phyloP scores from a whole-genome alignment of 495 filamentous ascomycete species.

The Cercophora sp. region DNA sequence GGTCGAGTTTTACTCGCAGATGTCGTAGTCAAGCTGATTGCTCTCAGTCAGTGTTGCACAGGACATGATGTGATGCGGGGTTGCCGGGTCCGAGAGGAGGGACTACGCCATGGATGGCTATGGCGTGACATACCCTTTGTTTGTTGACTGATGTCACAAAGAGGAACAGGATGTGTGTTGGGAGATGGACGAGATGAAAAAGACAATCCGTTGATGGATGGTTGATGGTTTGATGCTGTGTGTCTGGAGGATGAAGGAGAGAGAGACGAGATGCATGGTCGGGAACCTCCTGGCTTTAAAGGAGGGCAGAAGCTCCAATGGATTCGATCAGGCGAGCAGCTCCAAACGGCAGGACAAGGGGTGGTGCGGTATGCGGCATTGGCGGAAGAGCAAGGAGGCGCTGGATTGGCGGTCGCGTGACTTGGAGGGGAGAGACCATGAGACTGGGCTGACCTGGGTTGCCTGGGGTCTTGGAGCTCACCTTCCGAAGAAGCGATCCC shows the following conservation, averaged over 20 bases:
- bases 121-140: not conserved
- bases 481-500: too few relatives aligned
- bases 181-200: not conserved
- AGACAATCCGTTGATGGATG: not conserved
- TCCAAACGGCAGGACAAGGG: constrained; percentile 29
- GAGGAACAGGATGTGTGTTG: too few relatives aligned
- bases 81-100: not conserved
- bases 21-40: constrained; percentile 3
- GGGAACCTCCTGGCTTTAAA: constrained; percentile 17
- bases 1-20: not conserved
- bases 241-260: not conserved
- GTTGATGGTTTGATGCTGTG: constrained; percentile 3
- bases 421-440: constrained; percentile 22
- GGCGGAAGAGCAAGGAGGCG: constrained; percentile 18
- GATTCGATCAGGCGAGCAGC: constrained; percentile 29
- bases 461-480: not conserved
- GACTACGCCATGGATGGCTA: not conserved
- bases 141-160: constrained; percentile 2
- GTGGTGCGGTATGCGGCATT: constrained; percentile 8
- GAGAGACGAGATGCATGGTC: constrained; percentile 12
- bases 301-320: constrained; percentile 5
- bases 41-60: constrained; percentile 5
- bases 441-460: constrained; percentile 22
- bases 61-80: not conserved
- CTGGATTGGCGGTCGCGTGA: constrained; percentile 28